Evolutionary conservation across 2,329 filamentous ascomycete species (phyloP).

Genomic region (Hawksworthiomyces lignivorus): DNA sequence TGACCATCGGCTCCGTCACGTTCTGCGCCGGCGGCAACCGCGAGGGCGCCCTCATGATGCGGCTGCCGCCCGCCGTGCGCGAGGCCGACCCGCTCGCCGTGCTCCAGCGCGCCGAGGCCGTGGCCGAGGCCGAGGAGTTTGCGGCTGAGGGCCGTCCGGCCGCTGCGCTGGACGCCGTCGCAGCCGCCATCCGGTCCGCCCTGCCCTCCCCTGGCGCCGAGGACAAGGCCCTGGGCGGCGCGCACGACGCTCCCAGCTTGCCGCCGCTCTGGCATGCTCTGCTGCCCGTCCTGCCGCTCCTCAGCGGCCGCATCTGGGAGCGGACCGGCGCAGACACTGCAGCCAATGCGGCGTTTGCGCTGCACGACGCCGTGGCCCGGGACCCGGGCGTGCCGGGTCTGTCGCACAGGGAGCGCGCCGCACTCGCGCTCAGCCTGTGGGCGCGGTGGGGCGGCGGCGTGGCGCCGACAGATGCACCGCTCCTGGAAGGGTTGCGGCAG

Average conservation of each 20-base stretch:
- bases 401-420: constrained; percentile 61
- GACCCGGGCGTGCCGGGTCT: constrained; percentile 64
- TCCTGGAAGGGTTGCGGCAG: constrained; percentile 34
- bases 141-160: too few relatives aligned
- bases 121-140: too few relatives aligned
- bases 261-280: too few relatives aligned
- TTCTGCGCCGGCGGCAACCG: constrained; percentile 83
- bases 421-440: constrained; percentile 64
- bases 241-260: too few relatives aligned
- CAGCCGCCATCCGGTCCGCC: too few relatives aligned
- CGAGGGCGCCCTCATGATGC: constrained; percentile 73
- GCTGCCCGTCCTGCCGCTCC: constrained; percentile 30
- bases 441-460: constrained; percentile 65
- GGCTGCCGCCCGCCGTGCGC: constrained; percentile 50
- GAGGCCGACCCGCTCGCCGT: constrained; percentile 56
- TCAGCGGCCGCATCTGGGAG: constrained; percentile 47
- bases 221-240: too few relatives aligned
- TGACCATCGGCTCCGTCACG: constrained; percentile 59
- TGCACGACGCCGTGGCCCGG: constrained; percentile 66
- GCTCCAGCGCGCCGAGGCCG: too few relatives aligned
- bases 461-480: constrained; percentile 37
- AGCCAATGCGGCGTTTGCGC: constrained; percentile 56
- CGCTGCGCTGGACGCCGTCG: too few relatives aligned
- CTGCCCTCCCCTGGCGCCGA: constrained; percentile 25
- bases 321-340: constrained; percentile 39